These are phyloP conservation scores for Sugiyamaella xylanicola DNA, from an alignment of 1,139 yeast species.

Conservation along the genomic window DNA sequence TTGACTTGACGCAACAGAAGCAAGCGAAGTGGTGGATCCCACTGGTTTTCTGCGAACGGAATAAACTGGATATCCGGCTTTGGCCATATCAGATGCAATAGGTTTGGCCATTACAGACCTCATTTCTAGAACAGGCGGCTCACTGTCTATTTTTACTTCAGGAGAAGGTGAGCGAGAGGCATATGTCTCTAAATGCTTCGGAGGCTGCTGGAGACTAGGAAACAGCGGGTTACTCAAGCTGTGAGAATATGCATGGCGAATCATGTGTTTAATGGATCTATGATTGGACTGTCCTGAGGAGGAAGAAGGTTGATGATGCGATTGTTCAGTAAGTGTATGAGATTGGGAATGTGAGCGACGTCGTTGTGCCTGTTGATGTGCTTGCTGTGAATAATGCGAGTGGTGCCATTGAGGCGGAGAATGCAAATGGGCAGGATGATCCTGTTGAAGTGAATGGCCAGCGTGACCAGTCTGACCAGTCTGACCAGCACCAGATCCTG, in stretches of 20 bases:
- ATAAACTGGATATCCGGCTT: conserved; percentile 15
- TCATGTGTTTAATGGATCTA: not conserved
- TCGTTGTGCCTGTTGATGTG: conserved; percentile 2
- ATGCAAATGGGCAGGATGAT: too few relatives aligned
- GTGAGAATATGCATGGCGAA: conserved; percentile 1
- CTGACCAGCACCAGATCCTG: too few relatives aligned
- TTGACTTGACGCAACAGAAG: conserved; percentile 1
- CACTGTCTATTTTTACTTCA: not conserved
- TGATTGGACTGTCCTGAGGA: not conserved
- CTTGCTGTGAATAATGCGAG: not conserved
- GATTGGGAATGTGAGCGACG: not conserved
- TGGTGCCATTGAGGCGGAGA: not conserved
- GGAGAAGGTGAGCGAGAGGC: conserved; percentile 2
- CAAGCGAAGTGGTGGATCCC: conserved; percentile 5
- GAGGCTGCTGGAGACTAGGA: not conserved
- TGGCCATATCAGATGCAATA: conserved; percentile 14
- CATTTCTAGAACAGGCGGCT: conserved; percentile 5
- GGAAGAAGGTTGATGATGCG: too few relatives aligned
- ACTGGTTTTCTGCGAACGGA: conserved; percentile 13
- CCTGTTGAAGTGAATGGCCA: too few relatives aligned
- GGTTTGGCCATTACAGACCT: not conserved
- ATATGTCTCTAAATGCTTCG: not conserved
- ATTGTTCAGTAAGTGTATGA: not conserved
- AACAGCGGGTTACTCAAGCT: conserved; percentile 3
- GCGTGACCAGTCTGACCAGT: too few relatives aligned